phyloP scores from a whole-genome alignment of 2,329 filamentous ascomycete species.

The Penicillium sp. region DNA sequence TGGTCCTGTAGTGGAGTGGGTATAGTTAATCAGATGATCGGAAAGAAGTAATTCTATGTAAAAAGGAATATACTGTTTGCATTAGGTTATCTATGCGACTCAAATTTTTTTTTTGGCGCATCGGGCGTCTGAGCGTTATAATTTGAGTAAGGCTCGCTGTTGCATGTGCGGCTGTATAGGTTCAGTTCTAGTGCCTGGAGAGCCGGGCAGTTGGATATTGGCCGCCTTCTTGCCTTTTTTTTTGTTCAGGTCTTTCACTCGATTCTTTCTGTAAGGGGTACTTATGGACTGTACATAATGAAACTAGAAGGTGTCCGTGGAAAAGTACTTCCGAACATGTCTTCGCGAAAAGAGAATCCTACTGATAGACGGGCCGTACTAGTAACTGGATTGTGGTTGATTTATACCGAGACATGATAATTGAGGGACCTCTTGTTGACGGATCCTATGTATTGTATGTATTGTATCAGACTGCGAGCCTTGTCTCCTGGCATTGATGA shows the following conservation, averaged over 20 bases:
- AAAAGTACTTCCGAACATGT: neutral
- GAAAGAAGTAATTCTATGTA: slow-evolving; percentile 4
- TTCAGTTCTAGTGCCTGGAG: neutral
- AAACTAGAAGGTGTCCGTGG: neutral
- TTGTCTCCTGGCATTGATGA: too few species aligned
- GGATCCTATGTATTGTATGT: too few species aligned
- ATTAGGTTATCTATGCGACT: neutral
- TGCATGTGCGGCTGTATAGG: too few species aligned
- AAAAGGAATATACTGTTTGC: neutral
- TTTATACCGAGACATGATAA: neutral
- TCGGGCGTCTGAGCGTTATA: slow-evolving; percentile 6
- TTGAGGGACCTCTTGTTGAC: too few species aligned
- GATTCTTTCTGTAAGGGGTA: neutral
- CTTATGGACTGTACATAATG: neutral
- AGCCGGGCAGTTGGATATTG: neutral
- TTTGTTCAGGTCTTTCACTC: neutral
- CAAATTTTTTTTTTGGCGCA: neutral
- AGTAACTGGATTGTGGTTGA: too few species aligned
- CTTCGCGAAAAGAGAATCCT: too few species aligned
- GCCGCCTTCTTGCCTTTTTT: neutral
- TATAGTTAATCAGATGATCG: neutral
- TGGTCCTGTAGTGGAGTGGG: too few species aligned
- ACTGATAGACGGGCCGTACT: too few species aligned
- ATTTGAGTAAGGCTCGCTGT: too few species aligned
- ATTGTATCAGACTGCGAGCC: too few species aligned